phyloP scores from a whole-genome alignment of 208 protist genomes.

The Wallacemonas collosoma region DNA sequence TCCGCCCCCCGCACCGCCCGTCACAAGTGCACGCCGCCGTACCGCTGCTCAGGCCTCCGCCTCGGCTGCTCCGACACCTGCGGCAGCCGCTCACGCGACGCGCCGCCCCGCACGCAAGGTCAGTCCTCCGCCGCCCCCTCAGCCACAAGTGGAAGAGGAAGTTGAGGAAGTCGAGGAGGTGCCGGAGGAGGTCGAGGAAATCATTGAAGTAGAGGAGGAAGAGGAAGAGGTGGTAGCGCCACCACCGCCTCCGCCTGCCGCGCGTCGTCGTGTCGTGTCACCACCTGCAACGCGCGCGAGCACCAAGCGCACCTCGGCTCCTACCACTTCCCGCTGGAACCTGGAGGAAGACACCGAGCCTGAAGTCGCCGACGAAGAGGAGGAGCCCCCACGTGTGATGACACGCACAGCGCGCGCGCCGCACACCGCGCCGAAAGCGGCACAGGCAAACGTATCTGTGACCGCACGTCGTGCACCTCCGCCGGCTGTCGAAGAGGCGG shows the following conservation, averaged over 20 bases:
- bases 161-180: constrained; percentile 21
- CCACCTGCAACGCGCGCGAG: not conserved
- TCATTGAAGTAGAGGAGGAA: constrained; percentile 19
- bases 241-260: not conserved
- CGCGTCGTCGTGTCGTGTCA: not conserved
- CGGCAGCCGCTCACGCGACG: constrained; percentile 1
- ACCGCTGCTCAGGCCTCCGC: not conserved
- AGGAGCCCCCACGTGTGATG: constrained; percentile 2
- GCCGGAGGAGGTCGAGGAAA: constrained; percentile 27
- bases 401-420: not conserved
- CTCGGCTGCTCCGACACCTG: constrained; percentile 11
- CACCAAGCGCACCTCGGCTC: not conserved
- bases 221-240: constrained; percentile 17
- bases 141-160: constrained; percentile 17
- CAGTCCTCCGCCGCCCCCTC: constrained; percentile 9
- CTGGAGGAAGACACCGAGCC: not conserved
- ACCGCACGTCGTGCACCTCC: constrained; percentile 21
- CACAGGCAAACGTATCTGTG: not conserved
- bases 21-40: constrained; percentile 7
- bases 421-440: not conserved
- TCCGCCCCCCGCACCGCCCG: constrained; percentile 12
- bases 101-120: constrained; percentile 1
- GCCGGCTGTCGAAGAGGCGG: not conserved
- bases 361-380: constrained; percentile 4
- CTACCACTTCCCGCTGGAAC: constrained; percentile 4